These are phyloP conservation scores for Fusarium graminum DNA, from an alignment of 2,329 filamentous ascomycete genomes.

Conservation along the genomic window DNA sequence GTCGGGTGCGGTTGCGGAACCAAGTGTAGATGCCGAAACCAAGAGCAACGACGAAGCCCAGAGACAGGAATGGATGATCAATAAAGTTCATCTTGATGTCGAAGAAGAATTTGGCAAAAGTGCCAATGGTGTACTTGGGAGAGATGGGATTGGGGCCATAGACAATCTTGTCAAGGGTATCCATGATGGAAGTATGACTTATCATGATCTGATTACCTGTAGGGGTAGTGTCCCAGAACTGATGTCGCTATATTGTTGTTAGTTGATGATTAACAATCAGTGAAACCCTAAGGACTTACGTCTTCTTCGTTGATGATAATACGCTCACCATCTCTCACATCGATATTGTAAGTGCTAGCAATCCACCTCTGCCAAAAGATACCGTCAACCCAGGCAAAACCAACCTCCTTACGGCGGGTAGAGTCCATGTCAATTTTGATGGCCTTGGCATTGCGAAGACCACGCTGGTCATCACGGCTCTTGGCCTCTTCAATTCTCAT, in stretches of 20 bases:
- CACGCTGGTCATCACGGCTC: constrained; percentile 90
- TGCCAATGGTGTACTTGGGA: constrained; percentile 81
- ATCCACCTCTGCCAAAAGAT: constrained; percentile 99
- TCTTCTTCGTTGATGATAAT: constrained; percentile 98
- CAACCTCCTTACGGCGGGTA: constrained; percentile 87
- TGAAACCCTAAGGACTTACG: constrained; percentile 68
- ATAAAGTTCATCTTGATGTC: constrained; percentile 70
- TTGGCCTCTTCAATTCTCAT: constrained; percentile 96
- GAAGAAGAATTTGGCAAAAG: constrained; percentile 78
- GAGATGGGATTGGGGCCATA: constrained; percentile 77
- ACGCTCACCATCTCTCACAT: constrained; percentile 87
- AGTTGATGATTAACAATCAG: constrained; percentile 44
- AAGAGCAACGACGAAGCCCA: constrained; percentile 70
- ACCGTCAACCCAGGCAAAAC: constrained; percentile 97
- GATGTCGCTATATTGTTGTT: constrained; percentile 75
- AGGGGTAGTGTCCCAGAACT: constrained; percentile 93
- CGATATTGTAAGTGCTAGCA: constrained; percentile 92
- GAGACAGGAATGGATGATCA: constrained; percentile 70
- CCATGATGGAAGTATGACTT: constrained; percentile 89
- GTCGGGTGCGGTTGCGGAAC: constrained; percentile 67
- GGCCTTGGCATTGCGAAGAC: constrained; percentile 86
- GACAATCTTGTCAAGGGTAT: constrained; percentile 81
- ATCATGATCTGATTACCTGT: constrained; percentile 92
- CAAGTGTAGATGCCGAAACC: constrained; percentile 65
- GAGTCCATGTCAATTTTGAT: constrained; percentile 93